Evolutionary conservation across 768 basidiomycete genomes (phyloP), one percentile per base, ranked within the genome.

Genomic region (Calocera viscosa): DNA sequence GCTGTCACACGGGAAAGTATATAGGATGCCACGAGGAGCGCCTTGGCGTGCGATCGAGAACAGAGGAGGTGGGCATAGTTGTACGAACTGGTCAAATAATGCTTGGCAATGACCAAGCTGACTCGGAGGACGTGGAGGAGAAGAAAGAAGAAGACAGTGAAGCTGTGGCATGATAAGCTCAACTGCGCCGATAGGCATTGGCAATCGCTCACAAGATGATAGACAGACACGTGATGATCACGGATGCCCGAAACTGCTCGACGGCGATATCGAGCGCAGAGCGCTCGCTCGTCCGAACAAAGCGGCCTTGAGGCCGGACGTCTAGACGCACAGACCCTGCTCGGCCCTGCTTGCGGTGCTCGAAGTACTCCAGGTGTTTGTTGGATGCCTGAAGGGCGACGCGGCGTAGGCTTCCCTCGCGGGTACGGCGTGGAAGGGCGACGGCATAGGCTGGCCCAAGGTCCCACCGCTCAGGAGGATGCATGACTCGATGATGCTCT

Each of bases 401-500:
- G 14, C 26, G 24, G 26, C 53, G 24, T 26, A 16, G 24, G 53
- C 53, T 32, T 60, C 14, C 22, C 53, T 26, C 14, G 53, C 30
- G 24, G 53, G 53, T 2, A 60, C 53, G 26, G 10, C 53, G 53
- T 60, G 53, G 53, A 60, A 60, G 24, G 53, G 53, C 30, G 53
- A 26, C 30, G 14, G 53, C 26, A 60, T 26, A 60, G 53, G 53
- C 30, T 60, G 53, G 24, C 53, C 53, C 53, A 60, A 32, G 24
- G 30, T 22, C 14, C 26, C 30, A 22, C 53, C 53, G 22, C 53
- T 60, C 53, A 60, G 53, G 16, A 60, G 53, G 26, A 60, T 11
- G 53, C 53, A 60, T 60, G 53, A 60, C 11, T 60, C 53, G 53
- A 60, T 60, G 53, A 60, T 60, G 24, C 53, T 26, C 7, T 32